Conservation (phyloP, 257 asterid species). For the Petrea volubilis region DNA sequence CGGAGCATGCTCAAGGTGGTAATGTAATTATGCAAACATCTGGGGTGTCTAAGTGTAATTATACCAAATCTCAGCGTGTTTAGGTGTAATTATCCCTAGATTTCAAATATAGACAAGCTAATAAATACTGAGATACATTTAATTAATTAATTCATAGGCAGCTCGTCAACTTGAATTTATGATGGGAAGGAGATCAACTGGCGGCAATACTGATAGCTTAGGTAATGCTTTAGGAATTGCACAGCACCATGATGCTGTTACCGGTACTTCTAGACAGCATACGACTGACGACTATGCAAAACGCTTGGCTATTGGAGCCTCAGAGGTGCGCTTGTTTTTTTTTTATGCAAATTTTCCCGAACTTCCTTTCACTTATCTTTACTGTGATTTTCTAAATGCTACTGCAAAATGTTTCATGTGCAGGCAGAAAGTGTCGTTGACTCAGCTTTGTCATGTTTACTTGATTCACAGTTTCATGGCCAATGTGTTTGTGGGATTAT, state of each 20-base stretch:
- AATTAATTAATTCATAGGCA: conserved; percentile 42
- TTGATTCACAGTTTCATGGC: conserved; percentile 40
- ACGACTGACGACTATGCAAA: conserved; percentile 88
- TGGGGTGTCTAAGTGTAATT: too few relatives aligned
- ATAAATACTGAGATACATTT: neutral
- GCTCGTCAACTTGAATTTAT: conserved; percentile 88
- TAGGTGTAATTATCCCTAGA: too few relatives aligned
- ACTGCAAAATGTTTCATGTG: conserved; percentile 12
- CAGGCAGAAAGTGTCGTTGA: conserved; percentile 65
- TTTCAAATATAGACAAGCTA: too few relatives aligned
- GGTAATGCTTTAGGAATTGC: conserved; percentile 80
- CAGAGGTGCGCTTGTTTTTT: conserved; percentile 44
- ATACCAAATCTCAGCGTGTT: too few relatives aligned
- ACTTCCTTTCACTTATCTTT: too few relatives aligned
- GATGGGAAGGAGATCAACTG: conserved; percentile 48
- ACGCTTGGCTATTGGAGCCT: conserved; percentile 78
- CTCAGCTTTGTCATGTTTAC: conserved; percentile 73
- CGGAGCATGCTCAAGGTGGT: too few relatives aligned
- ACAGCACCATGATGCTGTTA: conserved; percentile 88
- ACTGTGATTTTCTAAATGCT: neutral
- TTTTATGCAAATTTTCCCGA: too few relatives aligned
- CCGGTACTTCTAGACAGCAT: conserved; percentile 87
- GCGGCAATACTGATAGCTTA: conserved; percentile 53
- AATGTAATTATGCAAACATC: too few relatives aligned
- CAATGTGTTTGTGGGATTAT: too few relatives aligned